These are phyloP conservation scores for Botrytis medusae DNA, from an alignment of 2,329 filamentous ascomycete genomes.

Conservation along the genomic window DNA sequence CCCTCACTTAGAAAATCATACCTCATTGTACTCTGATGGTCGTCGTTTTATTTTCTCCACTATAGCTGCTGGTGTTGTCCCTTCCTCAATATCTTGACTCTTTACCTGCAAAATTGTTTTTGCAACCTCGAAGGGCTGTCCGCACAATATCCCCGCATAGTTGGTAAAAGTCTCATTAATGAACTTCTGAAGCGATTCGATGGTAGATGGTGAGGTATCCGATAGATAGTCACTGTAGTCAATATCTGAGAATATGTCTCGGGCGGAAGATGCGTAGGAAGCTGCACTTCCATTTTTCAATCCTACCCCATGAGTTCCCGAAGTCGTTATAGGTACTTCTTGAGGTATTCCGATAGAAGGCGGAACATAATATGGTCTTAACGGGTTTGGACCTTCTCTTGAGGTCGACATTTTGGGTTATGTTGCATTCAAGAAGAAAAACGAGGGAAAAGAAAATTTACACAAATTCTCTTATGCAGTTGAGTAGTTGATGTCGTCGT, in stretches of 20 bases:
- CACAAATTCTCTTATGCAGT: neutral
- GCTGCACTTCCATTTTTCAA: conserved; percentile 43
- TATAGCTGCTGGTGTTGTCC: conserved; percentile 22
- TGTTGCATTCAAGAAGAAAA: conserved; percentile 20
- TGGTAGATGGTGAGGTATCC: conserved; percentile 71
- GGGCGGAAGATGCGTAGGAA: conserved; percentile 65
- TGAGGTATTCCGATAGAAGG: conserved; percentile 63
- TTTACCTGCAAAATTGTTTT: conserved; percentile 87
- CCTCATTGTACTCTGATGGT: conserved; percentile 33
- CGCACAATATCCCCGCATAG: conserved; percentile 83
- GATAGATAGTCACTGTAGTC: conserved; percentile 88
- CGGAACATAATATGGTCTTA: conserved; percentile 62
- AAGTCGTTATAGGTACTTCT: conserved; percentile 42
- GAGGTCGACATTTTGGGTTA: conserved; percentile 45
- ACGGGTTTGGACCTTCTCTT: conserved; percentile 55
- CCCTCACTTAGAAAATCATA: conserved; percentile 23
- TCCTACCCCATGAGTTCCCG: conserved; percentile 36
- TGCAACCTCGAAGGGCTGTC: conserved; percentile 95
- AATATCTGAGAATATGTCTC: conserved; percentile 83
- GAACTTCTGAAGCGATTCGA: conserved; percentile 73
- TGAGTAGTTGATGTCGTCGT: conserved; percentile 8
- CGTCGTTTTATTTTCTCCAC: conserved; percentile 24
- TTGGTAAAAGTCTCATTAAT: conserved; percentile 87
- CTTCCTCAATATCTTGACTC: conserved; percentile 45
- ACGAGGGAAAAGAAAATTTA: neutral